A percentile compares a stretch with the other conserved stretches of the same genome.
These are phyloP conservation scores for Capronia americana DNA, from an alignment of 2,329 filamentous ascomycete species.

Conservation along the genomic window DNA sequence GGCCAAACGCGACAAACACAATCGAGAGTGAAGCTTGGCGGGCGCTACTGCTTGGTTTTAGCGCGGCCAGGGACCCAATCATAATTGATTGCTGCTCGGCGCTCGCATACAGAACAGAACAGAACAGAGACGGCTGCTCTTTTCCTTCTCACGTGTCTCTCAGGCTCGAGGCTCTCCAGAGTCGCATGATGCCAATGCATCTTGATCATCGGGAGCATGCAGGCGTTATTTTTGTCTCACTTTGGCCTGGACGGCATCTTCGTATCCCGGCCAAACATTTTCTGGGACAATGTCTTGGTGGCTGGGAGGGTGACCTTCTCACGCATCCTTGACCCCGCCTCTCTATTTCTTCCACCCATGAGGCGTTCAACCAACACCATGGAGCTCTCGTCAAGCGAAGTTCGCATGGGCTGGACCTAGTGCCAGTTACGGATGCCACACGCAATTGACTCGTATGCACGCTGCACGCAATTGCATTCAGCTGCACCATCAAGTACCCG, in stretches of 20 bases:
- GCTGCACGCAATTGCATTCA: neutral
- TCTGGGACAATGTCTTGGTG: constrained; percentile 18
- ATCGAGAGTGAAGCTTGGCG: neutral
- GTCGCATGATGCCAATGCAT: neutral
- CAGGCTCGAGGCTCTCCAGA: neutral
- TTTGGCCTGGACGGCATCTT: neutral
- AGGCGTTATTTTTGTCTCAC: neutral
- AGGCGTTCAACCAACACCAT: constrained; percentile 8
- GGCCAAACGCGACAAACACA: constrained; percentile 20
- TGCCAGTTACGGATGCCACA: neutral
- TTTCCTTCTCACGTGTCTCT: neutral
- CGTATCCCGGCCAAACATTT: neutral
- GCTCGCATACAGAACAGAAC: no score
- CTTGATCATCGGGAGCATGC: neutral
- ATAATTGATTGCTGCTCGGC: neutral
- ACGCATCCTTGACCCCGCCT: constrained; percentile 1
- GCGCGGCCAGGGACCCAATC: neutral
- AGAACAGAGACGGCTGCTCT: neutral
- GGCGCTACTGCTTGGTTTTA: neutral
- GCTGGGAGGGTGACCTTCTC: constrained; percentile 19
- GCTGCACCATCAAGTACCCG: neutral
- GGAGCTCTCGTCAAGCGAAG: constrained; percentile 2
- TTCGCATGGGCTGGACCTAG: constrained; percentile 8
- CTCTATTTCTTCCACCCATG: constrained; percentile 11
- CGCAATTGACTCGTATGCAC: neutral